Evolutionary conservation across 2,329 filamentous ascomycete species (phyloP).

Genomic region (Achaetomium macrosporum): DNA sequence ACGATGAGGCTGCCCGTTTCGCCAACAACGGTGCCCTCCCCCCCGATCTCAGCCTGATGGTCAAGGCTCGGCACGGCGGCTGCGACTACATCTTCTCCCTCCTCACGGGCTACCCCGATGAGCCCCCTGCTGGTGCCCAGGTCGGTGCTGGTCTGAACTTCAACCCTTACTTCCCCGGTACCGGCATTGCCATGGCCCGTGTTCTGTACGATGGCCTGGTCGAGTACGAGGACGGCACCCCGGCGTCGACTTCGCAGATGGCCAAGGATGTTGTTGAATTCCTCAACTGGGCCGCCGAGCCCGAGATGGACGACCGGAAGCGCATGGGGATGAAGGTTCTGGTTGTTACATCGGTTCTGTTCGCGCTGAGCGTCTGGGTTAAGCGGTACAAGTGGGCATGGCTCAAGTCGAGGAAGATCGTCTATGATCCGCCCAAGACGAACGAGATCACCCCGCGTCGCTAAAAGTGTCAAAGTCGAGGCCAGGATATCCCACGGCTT

Average conservation of each 20-base stretch:
- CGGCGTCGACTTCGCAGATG: constrained; percentile 96
- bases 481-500: constrained; percentile 25
- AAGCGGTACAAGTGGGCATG: constrained; percentile 99
- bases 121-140: constrained; percentile 81
- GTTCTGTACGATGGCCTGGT: constrained; percentile 96
- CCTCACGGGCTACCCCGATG: constrained; percentile 95
- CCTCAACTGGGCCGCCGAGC: constrained; percentile 98
- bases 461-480: constrained; percentile 31
- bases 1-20: constrained; percentile 95
- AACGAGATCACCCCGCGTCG: constrained; percentile 38
- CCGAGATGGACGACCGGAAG: constrained; percentile 99
- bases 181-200: constrained; percentile 97
- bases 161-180: constrained; percentile 99
- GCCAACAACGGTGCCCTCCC: constrained; percentile 98
- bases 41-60: constrained; percentile 93
- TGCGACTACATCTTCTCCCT: constrained; percentile 98
- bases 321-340: constrained; percentile 99
- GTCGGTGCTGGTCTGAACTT: constrained; percentile 94
- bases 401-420: constrained; percentile 91
- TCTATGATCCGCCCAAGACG: constrained; percentile 70
- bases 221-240: constrained; percentile 95
- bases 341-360: constrained; percentile 69
- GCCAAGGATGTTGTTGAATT: constrained; percentile 99
- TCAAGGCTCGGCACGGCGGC: constrained; percentile 96
- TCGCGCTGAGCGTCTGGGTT: constrained; percentile 88